Conservation (phyloP, 2,329 filamentous ascomycete genomes). For the Phyllosticta capitalensis region DNA sequence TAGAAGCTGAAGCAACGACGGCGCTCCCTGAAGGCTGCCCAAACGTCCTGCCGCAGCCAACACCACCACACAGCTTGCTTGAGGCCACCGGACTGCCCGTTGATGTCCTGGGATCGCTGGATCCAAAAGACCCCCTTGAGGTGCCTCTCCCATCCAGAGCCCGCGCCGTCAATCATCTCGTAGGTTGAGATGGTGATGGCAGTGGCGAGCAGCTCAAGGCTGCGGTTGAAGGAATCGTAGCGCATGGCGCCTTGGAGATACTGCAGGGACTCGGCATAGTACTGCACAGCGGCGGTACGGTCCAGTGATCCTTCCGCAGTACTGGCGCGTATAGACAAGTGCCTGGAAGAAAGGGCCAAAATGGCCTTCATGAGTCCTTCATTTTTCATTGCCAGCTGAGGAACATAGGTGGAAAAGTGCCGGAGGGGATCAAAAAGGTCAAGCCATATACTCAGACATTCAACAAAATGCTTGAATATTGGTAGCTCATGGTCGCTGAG, state of each 20-base stretch:
- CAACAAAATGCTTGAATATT: constrained; percentile 33
- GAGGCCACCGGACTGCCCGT: constrained; percentile 49
- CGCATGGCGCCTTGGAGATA: constrained; percentile 52
- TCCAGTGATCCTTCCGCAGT: constrained; percentile 17
- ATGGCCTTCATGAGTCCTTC: constrained; percentile 49
- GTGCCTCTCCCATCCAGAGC: constrained; percentile 51
- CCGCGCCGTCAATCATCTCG: constrained; percentile 54
- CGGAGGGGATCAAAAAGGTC: constrained; percentile 36
- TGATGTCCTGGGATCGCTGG: constrained; percentile 50
- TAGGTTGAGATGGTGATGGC: constrained; percentile 53
- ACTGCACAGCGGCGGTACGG: constrained; percentile 34
- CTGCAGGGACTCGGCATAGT: constrained; percentile 54
- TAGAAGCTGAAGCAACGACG: constrained; percentile 50
- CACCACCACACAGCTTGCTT: constrained; percentile 55
- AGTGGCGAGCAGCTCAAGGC: constrained; percentile 49
- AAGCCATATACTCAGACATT: constrained; percentile 29
- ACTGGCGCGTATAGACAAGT: constrained; percentile 35
- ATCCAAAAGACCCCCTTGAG: constrained; percentile 59
- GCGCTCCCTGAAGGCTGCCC: constrained; percentile 53
- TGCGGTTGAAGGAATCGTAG: constrained; percentile 48
- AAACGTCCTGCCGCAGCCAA: constrained; percentile 57
- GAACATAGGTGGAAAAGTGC: constrained; percentile 25
- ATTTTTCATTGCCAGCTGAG: constrained; percentile 38
- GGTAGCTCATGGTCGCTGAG: constrained; percentile 29
- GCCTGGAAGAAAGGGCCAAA: constrained; percentile 46